These are phyloP conservation scores for Scleroderma bovista DNA, from an alignment of 768 basidiomycete species.

Conservation along the genomic window DNA sequence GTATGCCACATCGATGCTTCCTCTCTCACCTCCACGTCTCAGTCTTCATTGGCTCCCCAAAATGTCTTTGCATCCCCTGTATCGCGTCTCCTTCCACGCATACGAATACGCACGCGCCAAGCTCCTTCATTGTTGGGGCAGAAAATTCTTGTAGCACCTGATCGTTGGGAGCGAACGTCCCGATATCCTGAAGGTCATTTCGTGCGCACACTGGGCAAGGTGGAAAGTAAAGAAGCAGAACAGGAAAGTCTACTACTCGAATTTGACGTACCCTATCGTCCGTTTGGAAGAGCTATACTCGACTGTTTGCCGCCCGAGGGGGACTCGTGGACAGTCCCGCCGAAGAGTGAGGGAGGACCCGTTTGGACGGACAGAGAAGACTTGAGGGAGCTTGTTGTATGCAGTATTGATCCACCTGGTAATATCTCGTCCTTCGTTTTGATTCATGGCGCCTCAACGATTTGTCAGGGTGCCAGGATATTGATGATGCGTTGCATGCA, in stretches of 20 bases:
- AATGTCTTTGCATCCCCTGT: conserved; percentile 94
- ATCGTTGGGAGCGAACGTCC: conserved; percentile 82
- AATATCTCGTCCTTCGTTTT: conserved; percentile 10
- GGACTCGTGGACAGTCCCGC: conserved; percentile 88
- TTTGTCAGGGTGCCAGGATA: conserved; percentile 84
- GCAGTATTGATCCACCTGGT: conserved; percentile 98
- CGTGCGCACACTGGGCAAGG: conserved; percentile 85
- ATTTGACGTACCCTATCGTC: conserved; percentile 92
- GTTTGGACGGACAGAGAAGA: conserved; percentile 87
- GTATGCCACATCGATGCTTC: conserved; percentile 94
- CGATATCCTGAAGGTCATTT: conserved; percentile 97
- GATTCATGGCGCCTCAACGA: neutral
- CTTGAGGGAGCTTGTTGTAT: conserved; percentile 77
- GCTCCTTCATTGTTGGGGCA: conserved; percentile 83
- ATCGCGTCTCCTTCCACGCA: conserved; percentile 86
- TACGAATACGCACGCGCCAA: conserved; percentile 91
- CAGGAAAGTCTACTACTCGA: conserved; percentile 91
- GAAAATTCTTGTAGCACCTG: conserved; percentile 94
- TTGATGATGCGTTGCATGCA: conserved; percentile 96
- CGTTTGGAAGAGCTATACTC: conserved; percentile 93
- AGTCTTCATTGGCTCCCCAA: conserved; percentile 79
- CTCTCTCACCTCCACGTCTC: conserved; percentile 72
- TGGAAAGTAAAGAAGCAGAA: conserved; percentile 93
- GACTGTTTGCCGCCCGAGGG: conserved; percentile 89
- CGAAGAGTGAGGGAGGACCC: conserved; percentile 46